Base-by-base conservation (phyloP, 148 eudicot species). In the Rhododendron simsii region DNA sequence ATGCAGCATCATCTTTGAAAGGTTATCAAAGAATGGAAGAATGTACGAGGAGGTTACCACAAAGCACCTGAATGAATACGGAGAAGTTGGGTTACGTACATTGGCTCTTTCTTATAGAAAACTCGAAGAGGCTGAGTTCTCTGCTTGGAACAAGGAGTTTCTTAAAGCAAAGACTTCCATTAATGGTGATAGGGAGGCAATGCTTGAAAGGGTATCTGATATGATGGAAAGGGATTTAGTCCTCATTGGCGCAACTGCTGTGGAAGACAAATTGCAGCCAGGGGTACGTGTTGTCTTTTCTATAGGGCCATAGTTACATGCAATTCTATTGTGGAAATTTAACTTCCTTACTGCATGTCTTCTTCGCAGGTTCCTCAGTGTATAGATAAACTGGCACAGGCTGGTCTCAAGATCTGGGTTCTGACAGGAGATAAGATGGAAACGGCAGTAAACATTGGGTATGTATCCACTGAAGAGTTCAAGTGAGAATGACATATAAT, bases 401-500 rank as follows among this genome's bases (percentile, higher is more conserved):
- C 99, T 86, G 99, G 99, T 89, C 94, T 97, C 81, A 97, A 97
- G 92, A 87, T 97, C 74, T 97, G 99, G 99, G 99, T 97, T 90
- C 95, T 97, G 85, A 97, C 99, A 8, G 99, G 99, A 30, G 99
- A 97, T 88, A 97, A 97, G 91, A 97, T 97, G 98, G 99, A 97
- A 93, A 97, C 99, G 76, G 99, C 99, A 73, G 94, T 96, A 57
- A 96, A 96, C 89, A 96, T 96, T 86, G 99, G 99, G 99, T 96
- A 47, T 86, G 94, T 91, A 80, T 84, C 51, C 11, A 7, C 12
- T 20, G 39, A 75, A 71, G 76, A 30, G 18, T 71, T 71, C 39
- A 30, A 30, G 76, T 30, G 37, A 71, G 20, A 30, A 13, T 35
- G 21, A 59, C 65, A 20, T 59, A 59, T 20, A 21, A 21, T 21